Base-by-base conservation (phyloP, 768 basidiomycete genomes). In the Leucocoprinus leucothites region DNA sequence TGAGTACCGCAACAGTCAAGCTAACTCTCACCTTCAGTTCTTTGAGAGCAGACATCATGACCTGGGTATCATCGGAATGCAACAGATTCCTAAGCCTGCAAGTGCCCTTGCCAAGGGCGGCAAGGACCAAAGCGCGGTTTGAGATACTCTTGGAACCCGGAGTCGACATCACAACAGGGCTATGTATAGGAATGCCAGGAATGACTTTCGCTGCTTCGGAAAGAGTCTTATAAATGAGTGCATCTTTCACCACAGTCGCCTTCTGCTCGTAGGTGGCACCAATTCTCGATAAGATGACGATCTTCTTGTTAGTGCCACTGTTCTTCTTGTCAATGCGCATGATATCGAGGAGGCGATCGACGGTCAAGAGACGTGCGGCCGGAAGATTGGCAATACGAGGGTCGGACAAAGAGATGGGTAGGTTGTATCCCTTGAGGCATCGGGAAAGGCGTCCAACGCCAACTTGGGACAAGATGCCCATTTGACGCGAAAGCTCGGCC, bases 291-390 rank as follows among this genome's bases (percentile, higher is more conserved):
- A 98, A 80, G 43, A 99, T 78, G 51, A 98, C 97, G 57, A 98
- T 81, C 74, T 96, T 98, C 78, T 98, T 99, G 66, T 85, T 86
- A 1, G 81, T 71, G 0, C 96, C 95, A 56, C 87, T 87, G 68
- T 98, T 98, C 80, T 99, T 98, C 78, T 99, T 99, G 79, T 99
- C 95, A 58, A 96, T 82, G 57, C 79, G 82, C 96, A 98, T 98
- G 65, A 96, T 88, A 67, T 97, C 92, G 38, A 98, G 79, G 9
- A 99, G 77, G 14, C 83, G 80, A 48, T 90, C 84, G 51, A 95
- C 86, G 14, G 86, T 86, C 54, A 98, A 82, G 46, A 78, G 74
- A 58, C 84, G 81, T 3, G 91, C 82, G 2, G 84, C 77, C 1
- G 91, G 87, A 1, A 94, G 73, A 50, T 75, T 80, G 8, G 84